Evolutionary conservation across 2,329 filamentous ascomycete species (phyloP).

Genomic region (Paecilomyces variotii): DNA sequence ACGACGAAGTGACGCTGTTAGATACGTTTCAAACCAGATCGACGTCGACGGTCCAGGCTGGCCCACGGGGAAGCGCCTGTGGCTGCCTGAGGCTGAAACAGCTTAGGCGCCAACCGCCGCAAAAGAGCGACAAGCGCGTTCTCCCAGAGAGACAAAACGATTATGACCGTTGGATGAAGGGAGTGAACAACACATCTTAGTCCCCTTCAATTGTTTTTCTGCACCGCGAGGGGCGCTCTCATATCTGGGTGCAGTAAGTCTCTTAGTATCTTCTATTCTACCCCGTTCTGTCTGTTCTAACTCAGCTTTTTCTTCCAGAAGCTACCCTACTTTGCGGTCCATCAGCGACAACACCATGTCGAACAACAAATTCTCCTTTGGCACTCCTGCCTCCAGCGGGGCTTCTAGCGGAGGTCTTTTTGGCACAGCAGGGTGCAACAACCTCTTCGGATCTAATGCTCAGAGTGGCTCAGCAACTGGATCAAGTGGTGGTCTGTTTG

Average conservation of each 20-base stretch:
- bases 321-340: conserved; percentile 15
- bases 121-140: conserved; percentile 11
- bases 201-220: not conserved
- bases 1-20: not conserved
- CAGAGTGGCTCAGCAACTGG: conserved; percentile 18
- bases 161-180: not conserved
- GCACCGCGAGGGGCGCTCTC: not conserved
- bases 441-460: conserved; percentile 21
- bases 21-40: conserved; percentile 9
- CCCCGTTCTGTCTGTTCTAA: conserved; percentile 4
- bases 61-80: conserved; percentile 2
- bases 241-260: conserved; percentile 17
- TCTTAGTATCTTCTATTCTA: not conserved
- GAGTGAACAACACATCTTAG: not conserved
- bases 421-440: conserved; percentile 18
- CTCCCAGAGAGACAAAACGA: not conserved
- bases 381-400: conserved; percentile 27
- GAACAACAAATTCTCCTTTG: conserved; percentile 32
- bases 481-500: conserved; percentile 31
- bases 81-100: conserved; percentile 5
- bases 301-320: conserved; percentile 8
- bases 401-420: conserved; percentile 26
- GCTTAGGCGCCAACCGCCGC: conserved; percentile 8
- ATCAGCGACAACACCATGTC: conserved; percentile 20
- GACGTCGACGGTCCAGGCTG: conserved; percentile 11